Base-by-base conservation (phyloP, 495 filamentous ascomycete species). In the Letharia columbiana region DNA sequence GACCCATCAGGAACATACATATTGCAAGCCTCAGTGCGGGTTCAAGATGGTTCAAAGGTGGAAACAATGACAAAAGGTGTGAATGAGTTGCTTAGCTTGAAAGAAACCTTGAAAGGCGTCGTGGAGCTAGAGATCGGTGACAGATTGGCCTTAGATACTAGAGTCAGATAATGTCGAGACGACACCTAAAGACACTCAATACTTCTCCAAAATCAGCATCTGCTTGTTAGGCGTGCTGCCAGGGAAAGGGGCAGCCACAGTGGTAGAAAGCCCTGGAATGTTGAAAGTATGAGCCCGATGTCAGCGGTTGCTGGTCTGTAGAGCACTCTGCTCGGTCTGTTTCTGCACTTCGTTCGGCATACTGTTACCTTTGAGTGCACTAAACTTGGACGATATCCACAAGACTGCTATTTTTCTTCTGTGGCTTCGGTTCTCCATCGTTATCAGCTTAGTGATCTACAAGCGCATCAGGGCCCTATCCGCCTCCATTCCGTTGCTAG, bases 91-190 rank as follows among this genome's bases (percentile, higher is more conserved):
- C 79, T 83, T 70, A 77, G 74, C 12, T 77, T 90, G 66, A 86
- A 85, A 67, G 81, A 86, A 69, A 74, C 79, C 65, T 75, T 91
- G 72, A 87, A 82, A 71, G 86, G 87, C 9, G 82, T 82, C 10
- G 83, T 90, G 57, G 84, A 86, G 40, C 75, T 91, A 63, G 80
- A 85, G 62, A 78, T 82, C 61, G 85, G 81, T 7, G 87, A 90
- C 73, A 77, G 88, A 56, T 72, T 89, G 66, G 79, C 83, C 28
- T 68, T 90, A 64, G 88, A 90, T 75, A 88, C 87, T 1, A 78
- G 87, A 63, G 84, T 86, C 28, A 76, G 74, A 60, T 79, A 61
- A 74, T 66, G 61, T 13, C 28, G 62, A 17, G 54, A 33, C 10
- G 8, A 37, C 15, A 37, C 17, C 7, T 20, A 20, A 31, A 18